Conservation (phyloP, 495 filamentous ascomycete species). For the Cercophora newfieldiana region DNA sequence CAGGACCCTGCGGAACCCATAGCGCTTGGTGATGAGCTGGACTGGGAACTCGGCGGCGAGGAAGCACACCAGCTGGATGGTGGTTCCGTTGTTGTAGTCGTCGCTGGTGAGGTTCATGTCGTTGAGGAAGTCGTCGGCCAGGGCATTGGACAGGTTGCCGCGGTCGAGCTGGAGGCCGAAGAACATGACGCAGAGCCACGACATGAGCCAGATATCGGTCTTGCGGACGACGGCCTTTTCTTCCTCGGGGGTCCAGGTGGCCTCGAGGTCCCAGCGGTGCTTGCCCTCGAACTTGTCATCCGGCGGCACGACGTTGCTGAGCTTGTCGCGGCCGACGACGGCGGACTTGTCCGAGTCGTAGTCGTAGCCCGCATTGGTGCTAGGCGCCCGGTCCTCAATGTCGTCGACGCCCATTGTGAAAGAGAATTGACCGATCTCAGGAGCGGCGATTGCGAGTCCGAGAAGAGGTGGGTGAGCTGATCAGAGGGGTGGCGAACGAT, state of each 20-base stretch:
- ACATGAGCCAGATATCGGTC: slow-evolving; percentile 38
- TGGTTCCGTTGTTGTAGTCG: slow-evolving; percentile 44
- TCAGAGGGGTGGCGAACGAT: not conserved
- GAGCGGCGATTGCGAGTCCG: no score
- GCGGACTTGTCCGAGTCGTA: slow-evolving; percentile 8
- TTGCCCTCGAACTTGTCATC: slow-evolving; percentile 46
- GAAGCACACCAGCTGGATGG: slow-evolving; percentile 46
- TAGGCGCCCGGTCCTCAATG: slow-evolving; percentile 12
- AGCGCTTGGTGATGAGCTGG: slow-evolving; percentile 46
- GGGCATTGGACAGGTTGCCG: slow-evolving; percentile 43
- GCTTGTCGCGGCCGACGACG: slow-evolving; percentile 23
- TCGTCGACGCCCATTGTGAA: slow-evolving; percentile 20
- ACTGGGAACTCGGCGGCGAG: slow-evolving; percentile 48
- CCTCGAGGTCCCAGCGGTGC: slow-evolving; percentile 54
- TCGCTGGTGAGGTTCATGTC: slow-evolving; percentile 42
- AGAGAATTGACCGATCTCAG: no score
- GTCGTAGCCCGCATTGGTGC: slow-evolving; percentile 10
- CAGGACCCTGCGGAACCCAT: slow-evolving; percentile 47
- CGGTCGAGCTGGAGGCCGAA: slow-evolving; percentile 45
- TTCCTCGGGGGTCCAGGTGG: slow-evolving; percentile 46
- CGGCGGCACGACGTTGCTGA: slow-evolving; percentile 26
- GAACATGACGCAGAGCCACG: slow-evolving; percentile 48
- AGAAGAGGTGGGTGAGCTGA: no score
- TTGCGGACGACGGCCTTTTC: slow-evolving; percentile 49
- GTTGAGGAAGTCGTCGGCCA: slow-evolving; percentile 43